Evolutionary conservation across 306 rosid species (phyloP), one percentile per base, ranked within the genome.

Genomic region (Pueraria montana): DNA sequence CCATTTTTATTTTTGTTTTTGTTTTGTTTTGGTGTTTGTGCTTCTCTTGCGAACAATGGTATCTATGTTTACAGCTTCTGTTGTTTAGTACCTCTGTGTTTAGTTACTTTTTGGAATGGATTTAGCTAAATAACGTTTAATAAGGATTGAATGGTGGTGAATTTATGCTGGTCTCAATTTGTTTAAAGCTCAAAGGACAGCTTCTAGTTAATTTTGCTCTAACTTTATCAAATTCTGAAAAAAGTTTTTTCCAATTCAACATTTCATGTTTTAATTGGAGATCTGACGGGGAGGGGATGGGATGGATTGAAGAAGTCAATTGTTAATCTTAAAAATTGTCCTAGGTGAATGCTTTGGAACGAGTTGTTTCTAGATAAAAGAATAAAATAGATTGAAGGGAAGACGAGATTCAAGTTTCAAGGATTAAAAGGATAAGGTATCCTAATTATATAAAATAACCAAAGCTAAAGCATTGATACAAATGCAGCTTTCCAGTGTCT

Each of bases 21-120:
- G n/a, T n/a, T 79, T 66, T 63, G 5, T 62, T 58, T 56, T 66
- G 6, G 26, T 76, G 12, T 71, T 72, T 72, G 36, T 20, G 59
- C 55, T 30, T 80, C 14, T 69, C 12, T 74, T 77, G 36, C 3
- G 11, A 55, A 14, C 5, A 5, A 53, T 63, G 17, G 46, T 45
- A 27, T 74, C 4, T n/a, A 0, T 26, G 12, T 74, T 76, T 66
- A 6, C 20, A 20, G 24, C 21, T 70, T 72, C 50, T 78, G 12
- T 13, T 18, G 74, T 69, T 42, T 69, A 2, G 13, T 66, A 3
- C 10, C 32, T 18, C 26, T 38, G 43, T 38, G 56, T 26, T 20
- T 50, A 24, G n/a, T 23, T 63, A 23, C 13, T 52, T 13, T 82
- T 74, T 74, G 24, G 53, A 64, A 75, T 66, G 30, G 40, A 26